phyloP scores from a whole-genome alignment of 164 flowering plant species.

The Annona cherimola region DNA sequence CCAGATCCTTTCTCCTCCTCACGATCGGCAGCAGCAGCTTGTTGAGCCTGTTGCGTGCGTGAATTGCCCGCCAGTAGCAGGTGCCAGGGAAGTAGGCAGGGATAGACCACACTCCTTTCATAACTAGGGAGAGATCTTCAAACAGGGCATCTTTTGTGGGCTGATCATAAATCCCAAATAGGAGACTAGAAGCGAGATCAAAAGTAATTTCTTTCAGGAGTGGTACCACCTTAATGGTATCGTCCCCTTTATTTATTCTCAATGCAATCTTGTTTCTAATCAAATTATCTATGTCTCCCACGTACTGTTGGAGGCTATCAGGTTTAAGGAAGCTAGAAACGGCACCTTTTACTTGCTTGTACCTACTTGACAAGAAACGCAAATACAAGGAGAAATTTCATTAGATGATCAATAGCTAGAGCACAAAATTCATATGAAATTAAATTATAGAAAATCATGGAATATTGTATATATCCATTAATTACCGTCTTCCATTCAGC shows the following conservation, averaged over 20 bases:
- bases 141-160: conserved; percentile 9
- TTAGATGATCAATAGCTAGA: no score
- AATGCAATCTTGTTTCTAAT: conserved; percentile 1
- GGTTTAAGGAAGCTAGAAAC: conserved; percentile 21
- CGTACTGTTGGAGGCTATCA: conserved; percentile 18
- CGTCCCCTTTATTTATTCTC: conserved; percentile 10
- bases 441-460: no score
- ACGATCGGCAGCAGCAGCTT: conserved; percentile 10
- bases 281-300: conserved; percentile 13
- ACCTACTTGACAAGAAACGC: neutral
- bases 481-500: neutral
- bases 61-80: conserved; percentile 3
- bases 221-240: conserved; percentile 5
- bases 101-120: conserved; percentile 16
- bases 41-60: conserved; percentile 17
- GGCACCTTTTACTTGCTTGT: conserved; percentile 13
- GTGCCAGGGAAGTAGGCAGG: conserved; percentile 21
- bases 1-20: conserved; percentile 7
- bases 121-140: conserved; percentile 9
- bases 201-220: conserved; percentile 17
- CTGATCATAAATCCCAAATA: conserved; percentile 15
- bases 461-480: no score
- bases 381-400: no score
- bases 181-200: conserved; percentile 12
- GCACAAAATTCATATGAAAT: no score